Evolutionary conservation across 371 early-diverging fungal species (phyloP), one percentile per base, ranked within the genome.

Genomic region (Apophysomyces trapeziformis): DNA sequence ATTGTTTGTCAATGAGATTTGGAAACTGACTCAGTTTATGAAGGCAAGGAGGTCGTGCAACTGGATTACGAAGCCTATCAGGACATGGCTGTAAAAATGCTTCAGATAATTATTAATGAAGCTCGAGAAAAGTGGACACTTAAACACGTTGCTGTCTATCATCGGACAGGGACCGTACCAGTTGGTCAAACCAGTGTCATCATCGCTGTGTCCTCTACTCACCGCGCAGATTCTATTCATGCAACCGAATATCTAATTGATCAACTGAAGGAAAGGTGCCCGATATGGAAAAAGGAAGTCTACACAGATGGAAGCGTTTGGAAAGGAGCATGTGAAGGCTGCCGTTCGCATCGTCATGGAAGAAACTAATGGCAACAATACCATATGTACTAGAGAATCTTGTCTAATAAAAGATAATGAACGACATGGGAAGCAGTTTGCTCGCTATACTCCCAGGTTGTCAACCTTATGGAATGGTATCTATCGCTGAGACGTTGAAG

Each of bases 221-320:
- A 95, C 69, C 80, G 97, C 14, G 77, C 76, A 14, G 93, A 91
- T 57, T 91, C 91, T 0, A 71, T 95, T 37, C 84, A 86, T 36
- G 91, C 96, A 0, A 86, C 89, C 0, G 86, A 86, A 50, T 95
- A 86, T 81, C 74, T 95, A 56, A 93, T 96, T 64, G 93, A 96
- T 67, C 85, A 88, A 56, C 81, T 96, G 13, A 96, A 96, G 70
- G 87, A 75, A 4, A 75, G 85, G 11, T 90, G 92, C 54, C 95
- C 95, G 2, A 92, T 96, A 45, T 96, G 96, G 96, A 96, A 96
- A 72, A 90, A 89, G 71, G 97, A 96, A 73, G 75, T 91, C 4
- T 91, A 95, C 60, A 82, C 82, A 16, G 92, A 91, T 67, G 95
- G 94, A 0, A 88, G 85, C 37, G 77, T 83, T 6, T 93, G 95